Evolutionary conservation across 352 stramenopile genomes (phyloP), one percentile per base, ranked within the genome.

Genomic region (Thalassiosira hispida): DNA sequence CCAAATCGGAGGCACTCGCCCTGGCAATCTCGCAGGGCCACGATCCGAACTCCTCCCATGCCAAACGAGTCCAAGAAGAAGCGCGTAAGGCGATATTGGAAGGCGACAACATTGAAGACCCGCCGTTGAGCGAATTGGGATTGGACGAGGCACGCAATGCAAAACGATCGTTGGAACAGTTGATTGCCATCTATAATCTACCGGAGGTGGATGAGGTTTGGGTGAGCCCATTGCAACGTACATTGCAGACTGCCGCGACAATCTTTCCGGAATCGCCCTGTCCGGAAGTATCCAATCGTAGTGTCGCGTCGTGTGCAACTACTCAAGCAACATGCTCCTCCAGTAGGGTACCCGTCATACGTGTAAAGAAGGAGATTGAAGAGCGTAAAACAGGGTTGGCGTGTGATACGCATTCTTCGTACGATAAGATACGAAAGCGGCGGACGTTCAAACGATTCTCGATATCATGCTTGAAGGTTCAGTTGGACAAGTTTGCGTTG

Each of bases 341-440:
- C 3, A 7, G 5, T 22, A 22, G 16, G 23, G 16, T 20, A 67
- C 35, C 77, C 2, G 76, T 77, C 12, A 74, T 84, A n/a, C 65
- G 76, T 53, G 77, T 90, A n/a, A 66, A 67, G 62, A 59, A 76
- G n/a, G 77, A 86, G 22, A 57, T 90, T 3, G 35, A 73, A 66
- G 84, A 88, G 60, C 63, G 80, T 53, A 51, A 68, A 23, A 90
- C 84, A 12, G 66, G 65, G 23, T 76, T 76, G 18, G 70, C 79
- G 46, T 81, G 79, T 33, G 84, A 90, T 72, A 83, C 40, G 18
- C 46, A 70, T 40, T 16, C 35, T 11, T 65, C 70, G 2, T 35
- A 38, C 1, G 31, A 55, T 9, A 51, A 67, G 33, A 33, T 84
- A n/a, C 14, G n/a, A 18, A 22, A 38, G 7, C 53, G 76, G 5